These are phyloP conservation scores for Suillus alpinus DNA, from an alignment of 768 basidiomycete species.

Conservation along the genomic window DNA sequence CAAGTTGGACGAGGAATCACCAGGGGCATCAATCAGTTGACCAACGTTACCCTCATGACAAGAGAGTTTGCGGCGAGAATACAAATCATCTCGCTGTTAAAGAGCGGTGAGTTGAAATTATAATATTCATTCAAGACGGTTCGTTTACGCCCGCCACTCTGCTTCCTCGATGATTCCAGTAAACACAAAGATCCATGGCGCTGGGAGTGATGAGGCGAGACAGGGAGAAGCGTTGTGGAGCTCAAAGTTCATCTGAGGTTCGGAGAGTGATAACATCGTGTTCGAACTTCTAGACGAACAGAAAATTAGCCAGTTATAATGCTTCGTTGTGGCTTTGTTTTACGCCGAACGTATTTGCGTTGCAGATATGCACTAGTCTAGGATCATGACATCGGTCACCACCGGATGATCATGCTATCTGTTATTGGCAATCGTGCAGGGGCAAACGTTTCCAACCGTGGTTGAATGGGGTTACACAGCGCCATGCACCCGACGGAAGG, in stretches of 20 bases:
- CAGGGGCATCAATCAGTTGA: constrained; percentile 49
- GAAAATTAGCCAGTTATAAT: too few species aligned
- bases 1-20: constrained; percentile 47
- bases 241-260: constrained; percentile 45
- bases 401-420: background rate
- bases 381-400: background rate
- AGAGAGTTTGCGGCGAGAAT: constrained; percentile 53
- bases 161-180: constrained; percentile 27
- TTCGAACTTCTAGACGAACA: background rate
- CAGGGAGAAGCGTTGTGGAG: constrained; percentile 52
- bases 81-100: constrained; percentile 51
- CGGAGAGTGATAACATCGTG: background rate
- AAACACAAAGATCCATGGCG: constrained; percentile 45
- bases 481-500: background rate
- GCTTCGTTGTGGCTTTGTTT: background rate
- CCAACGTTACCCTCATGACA: constrained; percentile 49
- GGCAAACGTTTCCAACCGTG: background rate
- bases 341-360: background rate
- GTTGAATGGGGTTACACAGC: background rate
- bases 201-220: constrained; percentile 48
- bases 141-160: background rate
- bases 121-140: background rate
- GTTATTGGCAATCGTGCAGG: background rate
- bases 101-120: constrained; percentile 39
- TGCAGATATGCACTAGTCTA: background rate